These are phyloP conservation scores for Rubia peregrina DNA, from an alignment of 305 asterid genomes.

Conservation along the genomic window DNA sequence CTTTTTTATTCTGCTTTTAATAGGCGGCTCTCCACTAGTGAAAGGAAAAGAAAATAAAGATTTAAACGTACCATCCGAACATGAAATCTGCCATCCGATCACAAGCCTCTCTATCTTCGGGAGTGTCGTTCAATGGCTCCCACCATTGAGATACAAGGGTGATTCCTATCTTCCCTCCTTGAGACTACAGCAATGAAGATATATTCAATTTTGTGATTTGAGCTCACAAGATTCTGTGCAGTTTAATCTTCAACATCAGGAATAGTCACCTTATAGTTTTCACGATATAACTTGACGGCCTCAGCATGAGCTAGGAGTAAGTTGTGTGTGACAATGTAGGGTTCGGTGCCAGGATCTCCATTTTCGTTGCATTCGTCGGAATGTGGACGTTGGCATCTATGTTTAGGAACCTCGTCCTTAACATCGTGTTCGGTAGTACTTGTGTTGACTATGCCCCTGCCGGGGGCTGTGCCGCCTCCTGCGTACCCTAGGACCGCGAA, in stretches of 20 bases:
- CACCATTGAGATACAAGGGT: conserved; percentile 8
- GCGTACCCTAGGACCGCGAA: conserved; percentile 15
- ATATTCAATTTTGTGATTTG: too few species aligned
- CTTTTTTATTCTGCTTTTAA: too few species aligned
- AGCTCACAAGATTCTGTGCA: background rate
- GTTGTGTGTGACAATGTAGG: conserved; percentile 8
- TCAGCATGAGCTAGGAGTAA: conserved; percentile 16
- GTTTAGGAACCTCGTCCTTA: background rate
- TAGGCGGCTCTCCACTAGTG: too few species aligned
- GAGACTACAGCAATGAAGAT: background rate
- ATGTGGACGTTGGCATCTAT: background rate
- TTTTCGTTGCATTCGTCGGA: background rate
- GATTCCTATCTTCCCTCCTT: conserved; percentile 14
- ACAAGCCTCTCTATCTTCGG: conserved; percentile 7
- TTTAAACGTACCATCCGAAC: conserved; percentile 8
- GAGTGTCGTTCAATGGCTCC: background rate
- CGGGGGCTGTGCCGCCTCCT: background rate
- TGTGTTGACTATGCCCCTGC: background rate
- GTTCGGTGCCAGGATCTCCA: conserved; percentile 12
- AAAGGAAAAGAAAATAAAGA: too few species aligned
- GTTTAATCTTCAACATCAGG: background rate
- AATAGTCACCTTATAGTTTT: background rate
- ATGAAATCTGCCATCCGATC: background rate
- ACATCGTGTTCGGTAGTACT: background rate
- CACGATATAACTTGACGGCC: background rate